These are phyloP conservation scores for Chrysoporthe austroafricana DNA, from an alignment of 2,329 filamentous ascomycete genomes.

Conservation along the genomic window DNA sequence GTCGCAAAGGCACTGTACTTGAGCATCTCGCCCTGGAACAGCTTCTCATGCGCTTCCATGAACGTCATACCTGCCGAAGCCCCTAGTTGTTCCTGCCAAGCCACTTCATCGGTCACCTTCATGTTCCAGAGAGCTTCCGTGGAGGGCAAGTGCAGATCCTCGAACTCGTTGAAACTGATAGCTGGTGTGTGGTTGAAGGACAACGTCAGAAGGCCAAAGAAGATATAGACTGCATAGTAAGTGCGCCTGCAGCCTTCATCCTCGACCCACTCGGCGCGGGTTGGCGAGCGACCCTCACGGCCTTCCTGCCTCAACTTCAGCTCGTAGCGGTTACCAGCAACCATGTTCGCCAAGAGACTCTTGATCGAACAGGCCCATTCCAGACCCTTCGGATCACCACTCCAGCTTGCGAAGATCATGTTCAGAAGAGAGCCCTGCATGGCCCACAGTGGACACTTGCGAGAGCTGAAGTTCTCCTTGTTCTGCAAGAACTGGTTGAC, in stretches of 20 bases:
- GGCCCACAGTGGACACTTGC: constrained; percentile 96
- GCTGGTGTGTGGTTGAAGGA: constrained; percentile 98
- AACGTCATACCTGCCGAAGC: constrained; percentile 79
- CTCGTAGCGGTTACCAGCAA: constrained; percentile 95
- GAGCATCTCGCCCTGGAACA: constrained; percentile 90
- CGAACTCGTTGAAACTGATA: constrained; percentile 98
- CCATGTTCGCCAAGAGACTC: constrained; percentile 97
- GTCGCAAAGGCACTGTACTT: constrained; percentile 97
- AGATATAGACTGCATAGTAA: constrained; percentile 98
- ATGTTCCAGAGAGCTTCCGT: constrained; percentile 95
- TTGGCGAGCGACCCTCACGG: constrained; percentile 75
- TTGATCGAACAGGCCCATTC: constrained; percentile 99
- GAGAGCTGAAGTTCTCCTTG: constrained; percentile 97
- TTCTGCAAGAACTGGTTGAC: constrained; percentile 97
- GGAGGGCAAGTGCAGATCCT: constrained; percentile 87
- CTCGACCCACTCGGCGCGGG: constrained; percentile 89
- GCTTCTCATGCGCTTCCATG: constrained; percentile 89
- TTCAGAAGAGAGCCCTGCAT: constrained; percentile 97
- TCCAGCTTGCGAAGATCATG: constrained; percentile 99
- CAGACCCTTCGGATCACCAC: constrained; percentile 92
- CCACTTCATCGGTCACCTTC: constrained; percentile 73
- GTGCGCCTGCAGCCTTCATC: constrained; percentile 96
- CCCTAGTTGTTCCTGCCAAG: constrained; percentile 81
- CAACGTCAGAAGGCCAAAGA: constrained; percentile 92
- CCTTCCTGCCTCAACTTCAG: constrained; percentile 90